Conservation (phyloP, 371 early-diverging fungal genomes). For the Mucor saturninus region DNA sequence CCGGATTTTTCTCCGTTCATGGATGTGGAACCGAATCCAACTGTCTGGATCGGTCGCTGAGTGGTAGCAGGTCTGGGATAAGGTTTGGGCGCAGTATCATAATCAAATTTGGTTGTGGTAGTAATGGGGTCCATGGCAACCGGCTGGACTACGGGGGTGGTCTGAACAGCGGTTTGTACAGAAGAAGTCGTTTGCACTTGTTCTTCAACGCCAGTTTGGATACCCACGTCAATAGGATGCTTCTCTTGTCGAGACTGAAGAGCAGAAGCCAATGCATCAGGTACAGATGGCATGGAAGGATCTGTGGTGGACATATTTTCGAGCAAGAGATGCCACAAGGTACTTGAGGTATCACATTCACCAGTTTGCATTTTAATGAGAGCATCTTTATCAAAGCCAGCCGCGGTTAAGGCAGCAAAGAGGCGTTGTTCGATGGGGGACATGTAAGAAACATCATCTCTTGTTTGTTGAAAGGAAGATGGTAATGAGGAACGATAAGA, state of each 20-base stretch:
- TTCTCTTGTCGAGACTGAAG: conserved; percentile 8
- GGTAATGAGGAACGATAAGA: conserved; percentile 27
- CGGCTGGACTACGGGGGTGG: no score
- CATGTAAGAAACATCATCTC: conserved; percentile 38
- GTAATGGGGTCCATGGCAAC: no score
- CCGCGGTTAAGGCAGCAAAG: conserved; percentile 52
- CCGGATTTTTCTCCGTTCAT: conserved; percentile 29
- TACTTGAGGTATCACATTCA: conserved; percentile 70
- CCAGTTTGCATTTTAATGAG: conserved; percentile 66
- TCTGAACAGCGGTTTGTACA: neutral
- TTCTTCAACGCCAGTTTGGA: conserved; percentile 8
- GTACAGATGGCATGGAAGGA: conserved; percentile 8
- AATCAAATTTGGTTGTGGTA: no score
- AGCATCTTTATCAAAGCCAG: conserved; percentile 72
- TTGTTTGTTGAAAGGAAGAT: conserved; percentile 9
- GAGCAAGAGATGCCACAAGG: conserved; percentile 76
- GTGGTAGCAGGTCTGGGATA: conserved; percentile 24
- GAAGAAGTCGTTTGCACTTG: neutral
- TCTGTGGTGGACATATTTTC: conserved; percentile 32
- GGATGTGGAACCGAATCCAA: conserved; percentile 31
- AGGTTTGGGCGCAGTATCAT: conserved; percentile 1
- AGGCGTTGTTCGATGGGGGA: conserved; percentile 54
- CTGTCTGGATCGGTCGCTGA: conserved; percentile 21
- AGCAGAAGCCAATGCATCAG: conserved; percentile 32
- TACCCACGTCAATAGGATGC: conserved; percentile 10